Conservation (phyloP, 75 land plant species). For the Selaginella tamariscina region DNA sequence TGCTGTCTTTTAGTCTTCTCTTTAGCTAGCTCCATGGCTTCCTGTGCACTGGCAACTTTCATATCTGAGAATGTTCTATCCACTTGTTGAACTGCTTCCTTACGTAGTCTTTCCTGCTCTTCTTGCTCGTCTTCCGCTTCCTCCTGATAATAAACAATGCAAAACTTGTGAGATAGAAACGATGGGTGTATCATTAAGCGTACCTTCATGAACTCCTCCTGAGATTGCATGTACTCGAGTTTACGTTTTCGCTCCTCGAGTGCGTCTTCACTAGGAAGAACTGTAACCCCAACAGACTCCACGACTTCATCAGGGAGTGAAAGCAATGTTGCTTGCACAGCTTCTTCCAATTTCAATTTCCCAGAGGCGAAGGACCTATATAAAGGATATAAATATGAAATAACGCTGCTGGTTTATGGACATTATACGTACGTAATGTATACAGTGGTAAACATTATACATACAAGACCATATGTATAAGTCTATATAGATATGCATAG, state of each 20-base stretch:
- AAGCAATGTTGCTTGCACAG: slow-evolving; percentile 17
- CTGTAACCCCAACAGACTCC: slow-evolving; percentile 11
- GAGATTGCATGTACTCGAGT: slow-evolving; percentile 12
- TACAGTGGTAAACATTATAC: too few relatives aligned
- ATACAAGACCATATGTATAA: too few relatives aligned
- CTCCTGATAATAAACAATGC: slow-evolving; percentile 27
- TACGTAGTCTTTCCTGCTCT: slow-evolving; percentile 44
- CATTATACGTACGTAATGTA: too few relatives aligned
- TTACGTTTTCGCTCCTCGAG: slow-evolving; percentile 12
- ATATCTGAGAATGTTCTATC: slow-evolving; percentile 65
- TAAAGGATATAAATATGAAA: slow-evolving; percentile 1
- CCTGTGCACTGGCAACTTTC: slow-evolving; percentile 55
- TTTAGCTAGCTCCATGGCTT: slow-evolving; percentile 48
- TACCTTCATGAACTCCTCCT: slow-evolving; percentile 19
- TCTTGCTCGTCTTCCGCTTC: slow-evolving; percentile 60
- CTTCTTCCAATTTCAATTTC: slow-evolving; percentile 15
- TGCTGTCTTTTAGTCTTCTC: slow-evolving; percentile 43
- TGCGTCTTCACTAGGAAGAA: slow-evolving; percentile 14
- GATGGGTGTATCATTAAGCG: neutral
- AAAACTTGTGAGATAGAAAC: neutral
- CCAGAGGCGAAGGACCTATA: slow-evolving; percentile 65
- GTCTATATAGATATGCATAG: too few relatives aligned
- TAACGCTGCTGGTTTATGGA: too few relatives aligned
- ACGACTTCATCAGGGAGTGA: slow-evolving; percentile 19
- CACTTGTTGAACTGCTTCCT: slow-evolving; percentile 6